A percentile compares a stretch with the other conserved stretches of the same genome.
Evolutionary conservation across 1,284 basidiomycete species (phyloP).

Genomic region (Sutorius eximius): DNA sequence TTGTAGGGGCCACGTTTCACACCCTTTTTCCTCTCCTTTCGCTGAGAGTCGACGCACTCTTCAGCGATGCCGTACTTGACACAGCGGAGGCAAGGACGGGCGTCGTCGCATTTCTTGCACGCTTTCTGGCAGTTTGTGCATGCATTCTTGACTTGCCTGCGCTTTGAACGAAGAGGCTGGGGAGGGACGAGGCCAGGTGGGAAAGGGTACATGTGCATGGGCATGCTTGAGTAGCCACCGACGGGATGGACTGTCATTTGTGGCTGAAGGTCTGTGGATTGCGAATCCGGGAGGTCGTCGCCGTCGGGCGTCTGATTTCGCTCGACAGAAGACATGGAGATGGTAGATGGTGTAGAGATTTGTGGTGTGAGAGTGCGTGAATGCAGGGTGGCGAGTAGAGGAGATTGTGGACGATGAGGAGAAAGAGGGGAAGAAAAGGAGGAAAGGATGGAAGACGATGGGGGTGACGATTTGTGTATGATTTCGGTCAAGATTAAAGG

Average conservation of each 20-base stretch:
- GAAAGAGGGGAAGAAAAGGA: not conserved
- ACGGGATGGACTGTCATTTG: constrained; percentile 53
- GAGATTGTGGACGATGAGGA: constrained; percentile 9
- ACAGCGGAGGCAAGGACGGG: constrained; percentile 81
- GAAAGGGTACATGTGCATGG: constrained; percentile 70
- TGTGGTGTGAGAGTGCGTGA: not conserved
- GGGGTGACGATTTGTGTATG: constrained; percentile 29
- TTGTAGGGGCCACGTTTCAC: constrained; percentile 90
- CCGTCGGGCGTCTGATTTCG: constrained; percentile 40
- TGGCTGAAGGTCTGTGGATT: constrained; percentile 45
- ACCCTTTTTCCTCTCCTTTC: constrained; percentile 84
- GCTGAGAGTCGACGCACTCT: constrained; percentile 77
- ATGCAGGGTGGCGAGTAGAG: not conserved
- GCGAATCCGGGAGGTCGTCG: constrained; percentile 37
- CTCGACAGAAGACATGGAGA: constrained; percentile 33
- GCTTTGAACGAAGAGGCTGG: constrained; percentile 64
- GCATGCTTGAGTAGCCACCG: constrained; percentile 50
- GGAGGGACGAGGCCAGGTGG: constrained; percentile 47
- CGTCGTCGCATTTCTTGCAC: constrained; percentile 90
- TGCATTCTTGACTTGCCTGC: constrained; percentile 87
- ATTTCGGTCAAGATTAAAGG: constrained; percentile 37
- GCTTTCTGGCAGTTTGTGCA: constrained; percentile 88
- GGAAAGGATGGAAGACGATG: constrained; percentile 23
- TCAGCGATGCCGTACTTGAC: constrained; percentile 82
- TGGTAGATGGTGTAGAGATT: constrained; percentile 18